Base-by-base conservation (phyloP, 1,284 basidiomycete genomes). In the Omphalotus olearius region DNA sequence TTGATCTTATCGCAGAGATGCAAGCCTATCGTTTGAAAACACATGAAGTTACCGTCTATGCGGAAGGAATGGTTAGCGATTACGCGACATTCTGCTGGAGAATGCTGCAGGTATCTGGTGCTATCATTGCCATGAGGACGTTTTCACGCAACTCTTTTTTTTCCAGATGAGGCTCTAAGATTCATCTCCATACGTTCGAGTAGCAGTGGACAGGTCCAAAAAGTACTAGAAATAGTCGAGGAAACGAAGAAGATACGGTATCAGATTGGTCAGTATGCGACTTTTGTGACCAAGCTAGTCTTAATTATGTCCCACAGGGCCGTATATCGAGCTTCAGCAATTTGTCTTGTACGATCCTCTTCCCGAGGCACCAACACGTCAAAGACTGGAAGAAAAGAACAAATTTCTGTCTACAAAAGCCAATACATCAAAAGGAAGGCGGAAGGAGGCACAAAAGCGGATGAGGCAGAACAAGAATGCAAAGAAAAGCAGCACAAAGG, bases 211-310 rank as follows among this genome's bases (percentile, higher is more conserved):
- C 74, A 86, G 28, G 88, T 91, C 2, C 78, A 85, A 1, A 91
- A 89, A 61, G 88, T 91, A 0, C 71, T 93, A 28, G 81, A 82
- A 47, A 80, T 91, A 0, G 88, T 91, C 0, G 88, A 91, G 58
- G 81, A 88, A 62, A 82, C 82, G 2, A 92, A 88, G 62, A 78
- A 88, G 4, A 71, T 85, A 45, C 75, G 85, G 46, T 73, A 90
- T 60, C 88, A 86, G 71, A 76, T 80, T 42, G 85, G 87, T 80
- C 49, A 25, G 70, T 11, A n/a, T 11, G 14, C 5, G 20, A 17
- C 11, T 17, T 37, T 17, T 36, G 7, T 41, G 18, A 16, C 16
- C 9, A 42, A 2, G 7, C 10, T 42, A 6, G 4, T 20, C 13
- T 13, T 33, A 10, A 33, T 33, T 2, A 3, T 33, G 2, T 33